phyloP scores from a whole-genome alignment of 305 asterid species.

The Solanum hybrid region DNA sequence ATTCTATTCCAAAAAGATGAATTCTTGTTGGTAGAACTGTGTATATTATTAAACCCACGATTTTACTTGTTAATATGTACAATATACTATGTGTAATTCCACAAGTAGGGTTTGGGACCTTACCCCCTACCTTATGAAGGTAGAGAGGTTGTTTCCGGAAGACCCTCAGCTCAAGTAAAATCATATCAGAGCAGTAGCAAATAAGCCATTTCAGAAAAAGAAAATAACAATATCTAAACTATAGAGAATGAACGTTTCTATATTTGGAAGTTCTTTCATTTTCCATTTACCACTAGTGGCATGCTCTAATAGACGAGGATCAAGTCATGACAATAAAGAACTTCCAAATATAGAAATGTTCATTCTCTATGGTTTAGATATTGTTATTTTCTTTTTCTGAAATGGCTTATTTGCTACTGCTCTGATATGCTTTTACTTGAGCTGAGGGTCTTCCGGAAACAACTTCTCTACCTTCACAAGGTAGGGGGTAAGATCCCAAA shows the following conservation, averaged over 20 bases:
- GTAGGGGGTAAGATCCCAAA: background rate
- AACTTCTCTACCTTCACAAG: background rate
- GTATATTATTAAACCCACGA: background rate
- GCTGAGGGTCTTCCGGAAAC: no score
- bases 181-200: background rate
- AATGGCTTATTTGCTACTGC: background rate
- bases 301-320: no score
- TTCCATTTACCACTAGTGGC: no score
- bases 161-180: background rate
- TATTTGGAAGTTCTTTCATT: background rate
- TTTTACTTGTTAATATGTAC: background rate
- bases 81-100: background rate
- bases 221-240: background rate
- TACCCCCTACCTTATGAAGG: background rate
- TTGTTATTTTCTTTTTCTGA: background rate
- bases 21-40: background rate
- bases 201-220: background rate
- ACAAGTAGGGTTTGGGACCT: background rate
- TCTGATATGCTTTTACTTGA: background rate
- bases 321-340: background rate
- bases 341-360: background rate
- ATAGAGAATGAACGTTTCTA: background rate
- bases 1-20: background rate
- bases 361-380: background rate
- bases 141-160: background rate